Percentiles rank a stretch among this genome's conserved stretches.
These are phyloP conservation scores for Clarireedia sp. DNA, from an alignment of 2,329 filamentous ascomycete genomes.

Conservation along the genomic window DNA sequence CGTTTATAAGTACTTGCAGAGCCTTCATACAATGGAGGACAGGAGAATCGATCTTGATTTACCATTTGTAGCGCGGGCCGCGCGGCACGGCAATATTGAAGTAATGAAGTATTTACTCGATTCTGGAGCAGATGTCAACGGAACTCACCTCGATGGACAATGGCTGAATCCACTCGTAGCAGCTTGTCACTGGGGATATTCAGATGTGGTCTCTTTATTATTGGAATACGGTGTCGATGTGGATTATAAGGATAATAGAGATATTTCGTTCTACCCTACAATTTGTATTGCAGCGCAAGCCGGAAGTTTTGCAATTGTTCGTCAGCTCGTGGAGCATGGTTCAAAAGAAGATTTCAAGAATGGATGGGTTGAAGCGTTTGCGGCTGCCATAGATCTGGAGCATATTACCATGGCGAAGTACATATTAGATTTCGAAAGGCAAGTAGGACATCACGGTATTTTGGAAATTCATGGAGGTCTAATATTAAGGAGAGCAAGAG, in stretches of 20 bases:
- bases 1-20: not conserved
- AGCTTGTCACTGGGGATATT: not conserved
- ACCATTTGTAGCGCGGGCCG: not conserved
- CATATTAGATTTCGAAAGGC: not conserved
- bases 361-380: not conserved
- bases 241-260: not conserved
- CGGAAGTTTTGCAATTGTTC: not conserved
- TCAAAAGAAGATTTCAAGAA: not conserved
- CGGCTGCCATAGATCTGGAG: not conserved
- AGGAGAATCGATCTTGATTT: not conserved
- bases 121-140: not conserved
- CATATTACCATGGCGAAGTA: not conserved
- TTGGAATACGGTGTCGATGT: not conserved
- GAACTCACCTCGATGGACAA: not conserved
- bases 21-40: not conserved
- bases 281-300: not conserved
- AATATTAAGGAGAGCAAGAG: not conserved
- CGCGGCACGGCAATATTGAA: not conserved
- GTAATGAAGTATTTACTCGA: not conserved
- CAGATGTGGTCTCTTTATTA: not conserved
- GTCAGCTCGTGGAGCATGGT: not conserved
- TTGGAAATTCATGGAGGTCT: not conserved
- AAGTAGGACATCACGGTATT: not conserved
- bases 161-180: not conserved
- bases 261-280: not conserved